Conservation (phyloP, 2,329 filamentous ascomycete species). For the Hypoxylon sp. region DNA sequence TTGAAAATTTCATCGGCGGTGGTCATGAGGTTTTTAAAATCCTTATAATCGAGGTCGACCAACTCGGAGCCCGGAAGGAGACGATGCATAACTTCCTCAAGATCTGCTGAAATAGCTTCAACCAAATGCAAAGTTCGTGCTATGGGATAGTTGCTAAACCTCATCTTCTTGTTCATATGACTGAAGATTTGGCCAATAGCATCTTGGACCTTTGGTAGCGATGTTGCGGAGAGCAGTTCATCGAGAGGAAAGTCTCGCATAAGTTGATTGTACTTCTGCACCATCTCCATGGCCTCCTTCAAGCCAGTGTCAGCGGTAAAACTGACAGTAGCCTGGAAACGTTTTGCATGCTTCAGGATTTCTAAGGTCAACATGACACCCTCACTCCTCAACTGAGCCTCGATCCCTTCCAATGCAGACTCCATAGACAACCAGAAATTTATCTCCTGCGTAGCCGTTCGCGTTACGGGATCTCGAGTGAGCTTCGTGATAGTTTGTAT, state of each 20-base stretch:
- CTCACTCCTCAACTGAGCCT: constrained; percentile 87
- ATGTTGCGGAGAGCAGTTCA: constrained; percentile 92
- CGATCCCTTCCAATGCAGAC: constrained; percentile 90
- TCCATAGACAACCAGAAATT: constrained; percentile 99
- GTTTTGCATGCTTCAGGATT: constrained; percentile 95
- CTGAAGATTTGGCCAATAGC: constrained; percentile 90
- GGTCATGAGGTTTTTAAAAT: constrained; percentile 89
- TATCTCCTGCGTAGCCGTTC: constrained; percentile 94
- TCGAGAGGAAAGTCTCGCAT: constrained; percentile 99
- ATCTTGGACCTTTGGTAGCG: constrained; percentile 88
- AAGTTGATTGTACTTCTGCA: constrained; percentile 98
- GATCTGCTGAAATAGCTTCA: constrained; percentile 93
- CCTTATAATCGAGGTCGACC: constrained; percentile 91
- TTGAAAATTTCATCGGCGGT: constrained; percentile 88
- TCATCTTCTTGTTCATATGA: constrained; percentile 97
- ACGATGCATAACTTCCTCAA: constrained; percentile 88
- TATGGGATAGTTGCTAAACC: constrained; percentile 96
- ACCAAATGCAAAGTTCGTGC: constrained; percentile 92
- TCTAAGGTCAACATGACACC: constrained; percentile 93
- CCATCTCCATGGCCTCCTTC: constrained; percentile 95
- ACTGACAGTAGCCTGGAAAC: constrained; percentile 97
- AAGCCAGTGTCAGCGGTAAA: constrained; percentile 96
- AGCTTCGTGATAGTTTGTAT: constrained; percentile 97
- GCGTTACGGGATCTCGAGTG: constrained; percentile 82
- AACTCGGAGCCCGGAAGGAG: constrained; percentile 88